A percentile compares a stretch with the other conserved stretches of the same genome.
These are phyloP conservation scores for Cronartium quercuum DNA, from an alignment of 1,284 basidiomycete species.

Conservation along the genomic window DNA sequence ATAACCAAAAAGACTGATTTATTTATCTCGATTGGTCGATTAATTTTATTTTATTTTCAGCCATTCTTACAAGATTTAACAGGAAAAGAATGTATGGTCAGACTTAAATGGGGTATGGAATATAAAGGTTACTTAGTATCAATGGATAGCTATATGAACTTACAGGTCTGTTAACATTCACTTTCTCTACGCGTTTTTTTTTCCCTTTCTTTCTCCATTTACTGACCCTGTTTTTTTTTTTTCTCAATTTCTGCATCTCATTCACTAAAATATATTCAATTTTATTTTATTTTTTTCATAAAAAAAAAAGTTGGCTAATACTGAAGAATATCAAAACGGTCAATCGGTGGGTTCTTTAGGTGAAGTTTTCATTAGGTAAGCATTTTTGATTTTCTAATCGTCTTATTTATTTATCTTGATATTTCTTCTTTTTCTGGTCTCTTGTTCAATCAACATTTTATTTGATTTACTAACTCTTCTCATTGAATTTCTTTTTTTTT, in stretches of 20 bases:
- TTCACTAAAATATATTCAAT: background rate
- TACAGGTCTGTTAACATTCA: slow-evolving; percentile 62
- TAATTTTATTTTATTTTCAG: slow-evolving; percentile 39
- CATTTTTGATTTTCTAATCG: too few relatives aligned
- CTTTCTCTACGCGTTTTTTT: background rate
- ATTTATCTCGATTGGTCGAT: background rate
- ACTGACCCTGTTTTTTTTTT: background rate
- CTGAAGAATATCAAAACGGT: slow-evolving; percentile 96
- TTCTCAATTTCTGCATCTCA: background rate
- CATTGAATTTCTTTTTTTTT: background rate
- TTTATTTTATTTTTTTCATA: background rate
- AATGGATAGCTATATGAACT: slow-evolving; percentile 98
- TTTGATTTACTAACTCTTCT: slow-evolving; percentile 39
- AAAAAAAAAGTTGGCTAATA: slow-evolving; percentile 96
- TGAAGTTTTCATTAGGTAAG: slow-evolving; percentile 94
- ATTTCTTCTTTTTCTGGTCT: background rate
- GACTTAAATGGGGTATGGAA: slow-evolving; percentile 97
- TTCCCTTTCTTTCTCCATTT: background rate
- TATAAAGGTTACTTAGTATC: slow-evolving; percentile 99
- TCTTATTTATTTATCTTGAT: background rate
- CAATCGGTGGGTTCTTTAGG: slow-evolving; percentile 91
- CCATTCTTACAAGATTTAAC: slow-evolving; percentile 98
- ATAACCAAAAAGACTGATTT: background rate
- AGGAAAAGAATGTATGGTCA: slow-evolving; percentile 89
- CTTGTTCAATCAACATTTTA: background rate